phyloP scores from a whole-genome alignment of 306 rosid species.

The Prunus campanulata region DNA sequence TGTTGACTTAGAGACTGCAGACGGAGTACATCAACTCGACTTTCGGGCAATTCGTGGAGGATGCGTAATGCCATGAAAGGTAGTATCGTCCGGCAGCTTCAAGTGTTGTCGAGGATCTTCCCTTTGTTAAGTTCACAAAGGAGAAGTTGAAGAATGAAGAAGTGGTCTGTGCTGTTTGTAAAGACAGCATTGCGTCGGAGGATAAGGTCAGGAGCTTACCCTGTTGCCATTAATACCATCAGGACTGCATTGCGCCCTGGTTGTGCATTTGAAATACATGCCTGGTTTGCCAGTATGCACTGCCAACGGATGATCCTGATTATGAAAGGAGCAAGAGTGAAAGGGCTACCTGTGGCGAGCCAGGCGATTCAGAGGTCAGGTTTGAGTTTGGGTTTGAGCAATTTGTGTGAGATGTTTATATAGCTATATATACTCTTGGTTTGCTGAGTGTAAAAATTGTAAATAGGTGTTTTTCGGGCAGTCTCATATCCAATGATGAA shows the following conservation, averaged over 20 bases:
- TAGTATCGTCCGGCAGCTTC: conserved; percentile 64
- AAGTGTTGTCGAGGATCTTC: conserved; percentile 62
- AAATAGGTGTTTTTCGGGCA: conserved; percentile 33
- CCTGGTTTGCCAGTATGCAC: conserved; percentile 82
- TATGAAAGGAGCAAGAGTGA: conserved; percentile 66
- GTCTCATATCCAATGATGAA: conserved; percentile 12
- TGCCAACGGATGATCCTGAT: conserved; percentile 82
- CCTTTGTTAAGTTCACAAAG: conserved; percentile 52
- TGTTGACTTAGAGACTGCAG: conserved; percentile 36
- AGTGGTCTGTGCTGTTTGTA: conserved; percentile 72
- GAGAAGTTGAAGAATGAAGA: conserved; percentile 55
- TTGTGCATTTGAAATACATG: conserved; percentile 77
- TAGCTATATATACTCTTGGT: neutral
- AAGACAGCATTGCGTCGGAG: conserved; percentile 52
- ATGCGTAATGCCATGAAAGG: conserved; percentile 54
- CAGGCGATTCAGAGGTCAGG: conserved; percentile 40
- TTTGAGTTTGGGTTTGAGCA: conserved; percentile 11
- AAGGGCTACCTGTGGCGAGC: conserved; percentile 31
- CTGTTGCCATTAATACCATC: conserved; percentile 25
- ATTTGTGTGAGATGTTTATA: conserved; percentile 30
- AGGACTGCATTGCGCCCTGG: conserved; percentile 31
- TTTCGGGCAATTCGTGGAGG: conserved; percentile 65
- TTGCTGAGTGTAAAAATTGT: conserved; percentile 17
- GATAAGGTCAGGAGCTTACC: conserved; percentile 83
- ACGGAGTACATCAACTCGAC: conserved; percentile 48